These are phyloP conservation scores for Botrytis fragariae DNA, from an alignment of 2,329 filamentous ascomycete genomes.

Conservation along the genomic window DNA sequence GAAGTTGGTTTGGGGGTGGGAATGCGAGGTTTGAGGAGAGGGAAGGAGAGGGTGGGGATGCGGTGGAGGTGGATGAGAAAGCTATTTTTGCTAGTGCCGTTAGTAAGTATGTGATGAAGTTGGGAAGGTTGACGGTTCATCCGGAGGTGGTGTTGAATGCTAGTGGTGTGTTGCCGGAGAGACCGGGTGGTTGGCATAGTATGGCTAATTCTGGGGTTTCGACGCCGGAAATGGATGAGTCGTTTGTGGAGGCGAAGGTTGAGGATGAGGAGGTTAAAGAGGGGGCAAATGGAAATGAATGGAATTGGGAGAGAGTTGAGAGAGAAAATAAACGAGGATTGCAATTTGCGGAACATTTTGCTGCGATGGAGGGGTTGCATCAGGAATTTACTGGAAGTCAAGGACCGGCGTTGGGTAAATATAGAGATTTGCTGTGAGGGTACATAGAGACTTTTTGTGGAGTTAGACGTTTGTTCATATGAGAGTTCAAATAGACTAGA, in stretches of 20 bases:
- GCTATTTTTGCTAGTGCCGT: constrained; percentile 69
- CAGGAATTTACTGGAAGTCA: constrained; percentile 37
- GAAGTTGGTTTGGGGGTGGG: constrained; percentile 42
- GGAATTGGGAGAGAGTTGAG: constrained; percentile 60
- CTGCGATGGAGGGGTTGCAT: constrained; percentile 54
- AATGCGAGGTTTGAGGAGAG: constrained; percentile 45
- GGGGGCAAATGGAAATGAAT: constrained; percentile 35
- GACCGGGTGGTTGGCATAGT: constrained; percentile 62
- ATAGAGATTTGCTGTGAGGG: constrained; percentile 34
- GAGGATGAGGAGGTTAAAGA: constrained; percentile 18
- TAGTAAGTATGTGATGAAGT: constrained; percentile 80
- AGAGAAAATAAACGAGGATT: constrained; percentile 54
- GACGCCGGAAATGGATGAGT: constrained; percentile 26
- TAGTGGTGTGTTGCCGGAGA: constrained; percentile 70
- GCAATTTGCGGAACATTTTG: constrained; percentile 54
- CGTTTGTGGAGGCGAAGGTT: constrained; percentile 10
- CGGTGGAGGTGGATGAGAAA: constrained; percentile 50
- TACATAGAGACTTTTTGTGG: not conserved
- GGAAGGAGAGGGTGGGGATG: constrained; percentile 38
- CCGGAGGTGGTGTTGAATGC: constrained; percentile 72
- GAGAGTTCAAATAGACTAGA: not conserved
- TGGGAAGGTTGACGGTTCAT: constrained; percentile 78
- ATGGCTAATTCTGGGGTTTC: constrained; percentile 38
- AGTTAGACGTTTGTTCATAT: not conserved
- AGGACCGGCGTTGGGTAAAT: constrained; percentile 37